Base-by-base conservation (phyloP, 2,329 filamentous ascomycete species). In the Emmonsiellopsis sp. region DNA sequence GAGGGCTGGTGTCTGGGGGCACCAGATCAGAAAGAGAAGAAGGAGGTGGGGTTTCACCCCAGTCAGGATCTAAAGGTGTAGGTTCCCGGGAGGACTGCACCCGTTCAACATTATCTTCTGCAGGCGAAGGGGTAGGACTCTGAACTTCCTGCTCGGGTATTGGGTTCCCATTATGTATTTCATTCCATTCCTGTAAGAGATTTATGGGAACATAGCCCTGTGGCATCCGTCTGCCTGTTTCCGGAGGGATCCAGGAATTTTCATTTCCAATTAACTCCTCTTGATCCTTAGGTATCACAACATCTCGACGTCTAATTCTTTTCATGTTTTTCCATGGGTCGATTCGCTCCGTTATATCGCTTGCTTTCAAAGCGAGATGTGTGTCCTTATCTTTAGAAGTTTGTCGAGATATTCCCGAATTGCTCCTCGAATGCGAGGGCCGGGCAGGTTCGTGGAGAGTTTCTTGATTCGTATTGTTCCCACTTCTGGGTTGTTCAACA, bases 221-320 rank as follows among this genome's bases (percentile, higher is more conserved):
- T 16, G 65, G 64, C 35, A 54, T 47, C 11, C 53, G 53, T 11
- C 61, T 56, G 11, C 67, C 67, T 1, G 63, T 47, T n/a, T 58
- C 54, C n/a, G 68, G 63, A 38, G 70, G 68, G 50, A 71, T 59
- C 70, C 67, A 70, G 53, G 62, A 77, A 13, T 74, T 68, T 5
- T 66, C 56, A 9, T 69, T 63, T 5, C 75, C 70, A 1, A 85
- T 65, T 5, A 84, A 66, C 7, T 67, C 59, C 43, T 65, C 61
- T 59, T 85, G 82, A 13, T 77, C 70, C 30, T 63, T 67, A 1
- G 76, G 71, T 50, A 81, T 76, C 26, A 61, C 67, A 34, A 77
- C 63, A 58, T 78, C 73, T 43, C 61, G 65, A 15, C 66, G 67
- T 32, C 67, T 64, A 52, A 80, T 73, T 15, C 59, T 65, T 35